Evolutionary conservation across 352 stramenopile genomes (phyloP), one percentile per base, ranked within the genome.

Genomic region (Pythium coloratum): DNA sequence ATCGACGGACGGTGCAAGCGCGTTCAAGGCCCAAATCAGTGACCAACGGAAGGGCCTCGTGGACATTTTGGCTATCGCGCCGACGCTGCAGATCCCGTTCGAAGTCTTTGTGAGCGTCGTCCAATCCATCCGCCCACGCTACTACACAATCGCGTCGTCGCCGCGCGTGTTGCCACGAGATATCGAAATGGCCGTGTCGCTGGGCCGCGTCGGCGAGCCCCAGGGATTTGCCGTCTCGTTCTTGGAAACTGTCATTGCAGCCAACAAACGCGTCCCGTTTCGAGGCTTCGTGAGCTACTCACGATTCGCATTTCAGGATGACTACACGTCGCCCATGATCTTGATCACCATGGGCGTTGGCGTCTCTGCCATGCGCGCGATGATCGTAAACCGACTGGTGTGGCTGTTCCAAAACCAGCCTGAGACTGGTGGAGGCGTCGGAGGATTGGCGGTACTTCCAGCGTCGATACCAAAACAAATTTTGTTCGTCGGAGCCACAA

Each of bases 81-180:
- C 81, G 32, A 84, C 72, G 46, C 67, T 90, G 2, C 49, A 56
- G 18, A 79, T 84, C 13, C 72, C 76, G 0, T 75, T 83, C n/a
- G 68, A 75, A 47, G 92, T 98, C 26, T 81, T 99, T 18, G 76
- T 85, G 51, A 83, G 94, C 59, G 66, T 98, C 28, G 80, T 86
- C 34, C 90, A 92, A 14, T 70, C 84, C 26, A 80, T 98, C 32
- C 88, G 96, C 62, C 92, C 96, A 9, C 81, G 96, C 1, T 90
- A 95, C 55, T 99, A 98, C 73, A 98, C 95, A 1, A 98, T 99
- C 62, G 87, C 91, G 1, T 98, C 89, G 1, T 98, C 89, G n/a
- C 75, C 81, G 14, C 67, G 66, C 49, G 66, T 89, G 30, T 73
- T 92, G 62, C 83, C 92, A 4, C 80, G 77, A 2, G 73, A 76